Percentiles rank a stretch among this genome's conserved stretches.
phyloP scores from a whole-genome alignment of 2,329 filamentous ascomycete species.

The Aurifilum marmelostoma region DNA sequence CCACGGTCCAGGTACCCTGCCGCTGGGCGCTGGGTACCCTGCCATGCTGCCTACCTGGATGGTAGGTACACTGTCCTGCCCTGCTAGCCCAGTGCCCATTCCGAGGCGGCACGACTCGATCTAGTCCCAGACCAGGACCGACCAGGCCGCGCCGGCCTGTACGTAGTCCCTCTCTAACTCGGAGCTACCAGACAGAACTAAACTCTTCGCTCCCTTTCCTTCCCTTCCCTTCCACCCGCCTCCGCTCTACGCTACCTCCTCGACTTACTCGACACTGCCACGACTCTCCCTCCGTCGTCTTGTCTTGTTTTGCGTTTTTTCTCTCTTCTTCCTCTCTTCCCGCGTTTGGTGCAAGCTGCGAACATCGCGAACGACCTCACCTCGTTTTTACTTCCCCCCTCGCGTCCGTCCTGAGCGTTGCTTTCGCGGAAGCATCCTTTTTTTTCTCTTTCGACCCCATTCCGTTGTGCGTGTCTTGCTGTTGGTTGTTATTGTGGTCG shows the following conservation, averaged over 20 bases:
- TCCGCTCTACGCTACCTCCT: conserved; percentile 12
- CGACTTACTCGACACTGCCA: conserved; percentile 16
- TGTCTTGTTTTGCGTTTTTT: conserved; percentile 22
- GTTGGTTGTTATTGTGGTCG: conserved; percentile 14
- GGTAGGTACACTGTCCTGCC: background rate
- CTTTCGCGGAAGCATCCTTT: conserved; percentile 28
- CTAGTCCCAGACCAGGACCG: conserved; percentile 10
- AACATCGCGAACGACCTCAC: conserved; percentile 23
- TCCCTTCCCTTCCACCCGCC: conserved; percentile 12
- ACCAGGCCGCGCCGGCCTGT: conserved; percentile 13
- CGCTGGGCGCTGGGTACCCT: background rate
- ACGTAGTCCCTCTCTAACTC: conserved; percentile 15
- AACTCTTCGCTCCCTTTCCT: conserved; percentile 17
- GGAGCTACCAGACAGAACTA: conserved; percentile 10
- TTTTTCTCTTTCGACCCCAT: conserved; percentile 11
- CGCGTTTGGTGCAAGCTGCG: conserved; percentile 9
- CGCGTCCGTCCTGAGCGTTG: conserved; percentile 28
- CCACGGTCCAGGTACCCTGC: background rate
- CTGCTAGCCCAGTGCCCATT: background rate
- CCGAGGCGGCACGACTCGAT: conserved; percentile 3
- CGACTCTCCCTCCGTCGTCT: conserved; percentile 20
- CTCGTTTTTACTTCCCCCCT: conserved; percentile 22
- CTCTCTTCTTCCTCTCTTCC: conserved; percentile 20
- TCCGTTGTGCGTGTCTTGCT: conserved; percentile 21
- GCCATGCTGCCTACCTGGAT: background rate